Evolutionary conservation across 306 rosid species (phyloP).

Genomic region (Castanea crenata): DNA sequence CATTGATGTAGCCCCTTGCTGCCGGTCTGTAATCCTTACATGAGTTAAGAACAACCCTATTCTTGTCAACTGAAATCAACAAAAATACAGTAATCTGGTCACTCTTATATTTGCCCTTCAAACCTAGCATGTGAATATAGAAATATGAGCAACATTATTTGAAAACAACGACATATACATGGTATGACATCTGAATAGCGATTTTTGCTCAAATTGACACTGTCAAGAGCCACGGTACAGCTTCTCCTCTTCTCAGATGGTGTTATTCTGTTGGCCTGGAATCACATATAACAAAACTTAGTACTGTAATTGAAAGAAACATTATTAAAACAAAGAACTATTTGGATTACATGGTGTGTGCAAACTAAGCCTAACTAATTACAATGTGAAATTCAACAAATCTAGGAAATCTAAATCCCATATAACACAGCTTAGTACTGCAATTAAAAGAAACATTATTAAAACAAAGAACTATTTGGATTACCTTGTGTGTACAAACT

Average conservation of each 20-base stretch:
- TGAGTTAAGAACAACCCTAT: constrained; percentile 64
- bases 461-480: not conserved
- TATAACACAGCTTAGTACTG: not conserved
- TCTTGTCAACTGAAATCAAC: constrained; percentile 64
- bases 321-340: not conserved
- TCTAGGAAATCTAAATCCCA: not conserved
- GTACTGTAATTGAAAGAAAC: not conserved
- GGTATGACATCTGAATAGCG: constrained; percentile 77
- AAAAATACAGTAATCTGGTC: not conserved
- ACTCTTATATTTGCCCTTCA: not conserved
- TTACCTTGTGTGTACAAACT: not conserved
- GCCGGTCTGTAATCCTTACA: constrained; percentile 77
- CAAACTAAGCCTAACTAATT: too few relatives aligned
- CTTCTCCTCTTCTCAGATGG: constrained; percentile 54
- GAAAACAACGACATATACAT: constrained; percentile 41
- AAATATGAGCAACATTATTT: too few relatives aligned
- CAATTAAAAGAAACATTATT: not conserved
- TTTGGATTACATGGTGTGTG: not conserved
- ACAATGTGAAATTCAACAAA: too few relatives aligned
- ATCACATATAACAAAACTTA: constrained; percentile 4
- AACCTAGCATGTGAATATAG: not conserved
- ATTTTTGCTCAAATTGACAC: constrained; percentile 68
- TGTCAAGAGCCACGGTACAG: constrained; percentile 61
- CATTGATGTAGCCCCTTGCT: constrained; percentile 87
- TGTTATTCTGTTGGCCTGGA: constrained; percentile 65